Percentiles rank a stretch among this genome's conserved stretches.
These are phyloP conservation scores for Dryas integrifolia DNA, from an alignment of 331 rosid genomes.

Conservation along the genomic window DNA sequence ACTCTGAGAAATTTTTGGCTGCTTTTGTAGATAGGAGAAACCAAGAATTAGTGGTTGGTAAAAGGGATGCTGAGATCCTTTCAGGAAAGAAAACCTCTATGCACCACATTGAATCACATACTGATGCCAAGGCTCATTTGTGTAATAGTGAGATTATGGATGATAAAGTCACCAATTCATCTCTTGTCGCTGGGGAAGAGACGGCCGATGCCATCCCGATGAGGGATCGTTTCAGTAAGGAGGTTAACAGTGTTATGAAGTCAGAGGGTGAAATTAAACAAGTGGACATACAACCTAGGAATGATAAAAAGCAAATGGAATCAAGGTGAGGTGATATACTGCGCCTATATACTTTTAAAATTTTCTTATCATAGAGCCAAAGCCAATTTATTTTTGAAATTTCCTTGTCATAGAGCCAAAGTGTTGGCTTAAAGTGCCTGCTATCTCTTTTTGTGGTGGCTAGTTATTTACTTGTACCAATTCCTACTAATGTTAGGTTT, in stretches of 20 bases:
- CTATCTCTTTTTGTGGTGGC: slow-evolving; percentile 26
- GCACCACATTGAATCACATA: slow-evolving; percentile 26
- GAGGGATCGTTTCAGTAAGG: slow-evolving; percentile 25
- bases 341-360: slow-evolving; percentile 20
- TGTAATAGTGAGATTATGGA: slow-evolving; percentile 32
- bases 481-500: slow-evolving; percentile 41
- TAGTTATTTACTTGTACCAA: slow-evolving; percentile 27
- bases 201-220: slow-evolving; percentile 25
- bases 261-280: slow-evolving; percentile 36
- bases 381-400: slow-evolving; percentile 18
- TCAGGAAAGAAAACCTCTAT: slow-evolving; percentile 25
- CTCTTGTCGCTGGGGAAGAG: slow-evolving; percentile 36
- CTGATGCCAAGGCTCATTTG: slow-evolving; percentile 30
- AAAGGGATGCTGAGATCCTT: slow-evolving; percentile 37
- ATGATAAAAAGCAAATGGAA: slow-evolving; percentile 36
- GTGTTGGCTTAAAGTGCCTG: slow-evolving; percentile 17
- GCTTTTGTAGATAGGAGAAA: slow-evolving; percentile 36
- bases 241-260: slow-evolving; percentile 26
- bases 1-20: slow-evolving; percentile 30
- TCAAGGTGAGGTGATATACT: slow-evolving; percentile 53
- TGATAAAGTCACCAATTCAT: slow-evolving; percentile 32
- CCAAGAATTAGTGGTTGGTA: slow-evolving; percentile 26
- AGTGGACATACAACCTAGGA: slow-evolving; percentile 35
- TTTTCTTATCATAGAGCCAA: slow-evolving; percentile 26
- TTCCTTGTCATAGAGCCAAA: slow-evolving; percentile 24